phyloP scores from a whole-genome alignment of 768 basidiomycete genomes.

The Trametes meyenii region DNA sequence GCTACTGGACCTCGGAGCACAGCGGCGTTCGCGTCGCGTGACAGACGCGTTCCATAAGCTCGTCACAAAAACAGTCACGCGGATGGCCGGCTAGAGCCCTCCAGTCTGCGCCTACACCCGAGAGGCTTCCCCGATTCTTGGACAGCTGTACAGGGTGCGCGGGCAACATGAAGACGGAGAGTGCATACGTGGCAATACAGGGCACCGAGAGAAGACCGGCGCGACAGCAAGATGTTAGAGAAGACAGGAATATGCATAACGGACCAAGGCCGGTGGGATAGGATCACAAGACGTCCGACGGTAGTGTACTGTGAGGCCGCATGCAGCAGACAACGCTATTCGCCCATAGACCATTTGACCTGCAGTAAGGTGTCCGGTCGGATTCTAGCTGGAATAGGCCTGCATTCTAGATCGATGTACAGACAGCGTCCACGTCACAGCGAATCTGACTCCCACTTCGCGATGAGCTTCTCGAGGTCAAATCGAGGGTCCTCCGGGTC shows the following conservation, averaged over 20 bases:
- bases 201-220: not conserved
- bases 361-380: not conserved
- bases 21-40: conserved; percentile 25
- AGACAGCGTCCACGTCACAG: conserved; percentile 23
- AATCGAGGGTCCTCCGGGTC: conserved; percentile 96
- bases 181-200: not conserved
- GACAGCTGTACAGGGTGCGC: not conserved
- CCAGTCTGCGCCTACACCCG: not conserved
- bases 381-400: conserved; percentile 10
- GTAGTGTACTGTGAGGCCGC: conserved; percentile 3
- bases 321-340: not conserved
- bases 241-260: not conserved
- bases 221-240: not conserved
- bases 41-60: conserved; percentile 20
- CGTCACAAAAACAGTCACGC: conserved; percentile 16
- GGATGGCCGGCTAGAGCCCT: not conserved
- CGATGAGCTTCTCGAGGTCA: conserved; percentile 90
- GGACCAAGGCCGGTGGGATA: not conserved
- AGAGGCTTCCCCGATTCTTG: too few relatives aligned
- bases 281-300: not conserved
- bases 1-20: not conserved
- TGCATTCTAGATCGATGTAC: conserved; percentile 20
- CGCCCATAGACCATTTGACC: not conserved
- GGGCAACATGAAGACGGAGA: not conserved
- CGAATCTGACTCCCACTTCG: conserved; percentile 72